Conservation (phyloP, 257 asterid species). For the Solanum chmielewskii region DNA sequence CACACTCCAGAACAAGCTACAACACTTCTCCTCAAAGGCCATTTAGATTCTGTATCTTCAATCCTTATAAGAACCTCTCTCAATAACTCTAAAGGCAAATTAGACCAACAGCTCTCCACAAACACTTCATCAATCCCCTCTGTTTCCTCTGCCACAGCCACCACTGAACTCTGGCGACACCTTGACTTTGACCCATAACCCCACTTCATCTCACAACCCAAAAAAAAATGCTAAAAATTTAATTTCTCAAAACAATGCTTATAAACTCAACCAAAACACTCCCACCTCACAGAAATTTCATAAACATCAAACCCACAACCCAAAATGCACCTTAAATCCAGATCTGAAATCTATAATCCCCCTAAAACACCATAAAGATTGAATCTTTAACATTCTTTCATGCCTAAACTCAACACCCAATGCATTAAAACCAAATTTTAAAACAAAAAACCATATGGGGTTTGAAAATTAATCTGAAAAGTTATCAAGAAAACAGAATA, state of each 20-base stretch:
- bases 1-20: constrained; percentile 92
- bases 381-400: neutral
- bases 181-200: constrained; percentile 69
- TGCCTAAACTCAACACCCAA: neutral
- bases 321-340: neutral
- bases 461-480: too few species aligned
- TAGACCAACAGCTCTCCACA: constrained; percentile 46
- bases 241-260: neutral
- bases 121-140: neutral
- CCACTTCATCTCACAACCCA: constrained; percentile 35
- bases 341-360: neutral
- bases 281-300: neutral
- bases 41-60: constrained; percentile 53
- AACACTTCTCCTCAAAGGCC: constrained; percentile 76
- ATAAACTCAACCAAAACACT: neutral
- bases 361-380: neutral
- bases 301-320: neutral
- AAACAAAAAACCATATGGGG: neutral
- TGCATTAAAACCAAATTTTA: neutral
- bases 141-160: constrained; percentile 24
- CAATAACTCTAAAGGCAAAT: constrained; percentile 62
- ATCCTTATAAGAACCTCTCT: constrained; percentile 62
- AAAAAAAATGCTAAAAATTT: neutral
- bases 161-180: constrained; percentile 57
- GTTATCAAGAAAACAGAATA: neutral